Base-by-base conservation (phyloP, 169 alveolate species). In the Besnoitia besnoiti region DNA sequence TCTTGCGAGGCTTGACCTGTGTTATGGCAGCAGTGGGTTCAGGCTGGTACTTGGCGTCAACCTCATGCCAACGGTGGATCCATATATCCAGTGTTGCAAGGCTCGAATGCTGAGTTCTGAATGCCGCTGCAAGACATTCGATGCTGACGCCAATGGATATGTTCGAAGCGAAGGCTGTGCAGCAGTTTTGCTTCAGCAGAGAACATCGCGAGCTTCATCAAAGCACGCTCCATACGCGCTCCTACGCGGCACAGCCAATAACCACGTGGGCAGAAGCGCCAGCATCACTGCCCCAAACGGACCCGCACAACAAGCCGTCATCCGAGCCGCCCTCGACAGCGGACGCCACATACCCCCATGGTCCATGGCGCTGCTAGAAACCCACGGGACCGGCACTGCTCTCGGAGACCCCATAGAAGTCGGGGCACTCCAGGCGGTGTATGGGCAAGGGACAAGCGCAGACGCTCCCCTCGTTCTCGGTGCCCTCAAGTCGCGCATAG, bases 221-320 rank as follows among this genome's bases (percentile, higher is more conserved):
- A 90, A 27, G 76, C 87, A 35, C 90, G 89, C 55, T 85, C 85
- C 42, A 51, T 92, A 89, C 91, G 95, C 95, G 2, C 46, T 85
- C 85, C 35, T 90, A 30, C 61, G 88, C 42, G 95, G 96, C 33
- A 89, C 96, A 49, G 91, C 95, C 30, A 62, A 84, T 89, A 94
- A 94, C 88, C 97, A 95, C 80, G 94, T 93, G 30, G 97, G 97
- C 84, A 85, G 92, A 77, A 91, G 95, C 62, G 94, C 95, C 59
- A 93, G 95, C n/a, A 92, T 95, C 39, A 95, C 97, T 24, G 96
- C 97, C 12, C 97, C 97, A 55, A 94, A 94, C 59, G 96, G 96
- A 30, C 95, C 94, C 39, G 96, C 96, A 10, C 97, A 95, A 80
- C 95, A 92, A 77, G 94, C 88, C n/a, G 95, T 90, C 37, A 90